Evolutionary conservation across 129 eudicot species (phyloP).

Genomic region (Flaveria brownii): DNA sequence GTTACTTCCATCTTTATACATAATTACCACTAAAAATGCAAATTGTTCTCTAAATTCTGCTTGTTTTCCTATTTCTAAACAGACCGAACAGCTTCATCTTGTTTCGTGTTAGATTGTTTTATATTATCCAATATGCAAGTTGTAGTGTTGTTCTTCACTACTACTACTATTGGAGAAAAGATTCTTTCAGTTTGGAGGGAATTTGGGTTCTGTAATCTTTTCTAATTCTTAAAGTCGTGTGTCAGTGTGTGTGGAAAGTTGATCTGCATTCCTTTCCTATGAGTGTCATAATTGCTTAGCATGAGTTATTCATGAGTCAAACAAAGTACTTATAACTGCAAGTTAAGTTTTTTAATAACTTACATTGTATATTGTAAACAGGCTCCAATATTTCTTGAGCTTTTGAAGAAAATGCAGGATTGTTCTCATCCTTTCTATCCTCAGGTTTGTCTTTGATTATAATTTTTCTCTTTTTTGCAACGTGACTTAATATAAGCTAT

Average conservation of each 20-base stretch:
- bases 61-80: neutral
- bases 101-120: neutral
- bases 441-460: slow-evolving; percentile 54
- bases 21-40: neutral
- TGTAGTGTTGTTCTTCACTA: neutral
- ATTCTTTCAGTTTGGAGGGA: neutral
- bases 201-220: neutral
- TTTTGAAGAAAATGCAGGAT: slow-evolving; percentile 76
- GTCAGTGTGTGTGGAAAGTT: neutral
- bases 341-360: slow-evolving; percentile 7
- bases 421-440: slow-evolving; percentile 69
- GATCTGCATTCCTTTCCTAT: neutral
- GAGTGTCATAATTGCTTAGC: neutral
- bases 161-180: neutral
- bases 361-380: slow-evolving; percentile 28
- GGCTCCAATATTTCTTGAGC: slow-evolving; percentile 85
- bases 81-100: neutral
- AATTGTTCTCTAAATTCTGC: neutral
- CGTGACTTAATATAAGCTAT: slow-evolving; percentile 10
- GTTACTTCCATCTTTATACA: neutral
- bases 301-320: slow-evolving; percentile 17
- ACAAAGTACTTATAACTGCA: slow-evolving; percentile 1
- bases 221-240: neutral
- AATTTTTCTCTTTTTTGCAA: neutral
- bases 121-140: neutral